A percentile compares a stretch with the other conserved stretches of the same genome.
Conservation (phyloP, 495 filamentous ascomycete genomes). For the Elasticomyces elasticus region DNA sequence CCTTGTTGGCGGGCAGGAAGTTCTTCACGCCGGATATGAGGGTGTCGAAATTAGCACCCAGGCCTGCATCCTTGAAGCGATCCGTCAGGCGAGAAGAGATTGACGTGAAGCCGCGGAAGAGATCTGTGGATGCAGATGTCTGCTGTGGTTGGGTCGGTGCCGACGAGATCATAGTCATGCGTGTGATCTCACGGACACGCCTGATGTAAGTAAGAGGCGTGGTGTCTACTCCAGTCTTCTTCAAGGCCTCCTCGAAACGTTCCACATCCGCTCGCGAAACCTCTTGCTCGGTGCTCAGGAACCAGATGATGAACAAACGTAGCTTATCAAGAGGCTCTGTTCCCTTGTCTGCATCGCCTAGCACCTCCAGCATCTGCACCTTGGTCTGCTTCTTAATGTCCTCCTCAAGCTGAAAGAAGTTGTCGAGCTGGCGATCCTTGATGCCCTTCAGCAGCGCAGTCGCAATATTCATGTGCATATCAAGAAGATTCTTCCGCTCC, state of each 20-base stretch:
- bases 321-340: conserved; percentile 81
- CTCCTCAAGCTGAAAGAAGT: conserved; percentile 93
- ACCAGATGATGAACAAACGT: conserved; percentile 93
- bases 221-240: conserved; percentile 59
- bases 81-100: conserved; percentile 88
- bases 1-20: conserved; percentile 88
- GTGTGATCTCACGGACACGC: conserved; percentile 88
- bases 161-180: conserved; percentile 98
- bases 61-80: conserved; percentile 79
- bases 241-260: conserved; percentile 79
- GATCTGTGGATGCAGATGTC: conserved; percentile 54
- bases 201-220: conserved; percentile 75
- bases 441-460: conserved; percentile 77
- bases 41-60: conserved; percentile 85
- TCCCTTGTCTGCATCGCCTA: conserved; percentile 72
- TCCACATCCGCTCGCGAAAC: conserved; percentile 70
- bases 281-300: conserved; percentile 87
- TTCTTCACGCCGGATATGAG: conserved; percentile 98
- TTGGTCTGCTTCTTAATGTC: conserved; percentile 88
- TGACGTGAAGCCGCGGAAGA: conserved; percentile 82
- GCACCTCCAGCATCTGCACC: conserved; percentile 75
- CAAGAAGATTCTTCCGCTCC: conserved; percentile 80
- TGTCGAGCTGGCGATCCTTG: conserved; percentile 89
- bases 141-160: conserved; percentile 57
- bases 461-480: conserved; percentile 99